These are phyloP conservation scores for Luvunga scandens DNA, from an alignment of 345 rosid species.

Conservation along the genomic window DNA sequence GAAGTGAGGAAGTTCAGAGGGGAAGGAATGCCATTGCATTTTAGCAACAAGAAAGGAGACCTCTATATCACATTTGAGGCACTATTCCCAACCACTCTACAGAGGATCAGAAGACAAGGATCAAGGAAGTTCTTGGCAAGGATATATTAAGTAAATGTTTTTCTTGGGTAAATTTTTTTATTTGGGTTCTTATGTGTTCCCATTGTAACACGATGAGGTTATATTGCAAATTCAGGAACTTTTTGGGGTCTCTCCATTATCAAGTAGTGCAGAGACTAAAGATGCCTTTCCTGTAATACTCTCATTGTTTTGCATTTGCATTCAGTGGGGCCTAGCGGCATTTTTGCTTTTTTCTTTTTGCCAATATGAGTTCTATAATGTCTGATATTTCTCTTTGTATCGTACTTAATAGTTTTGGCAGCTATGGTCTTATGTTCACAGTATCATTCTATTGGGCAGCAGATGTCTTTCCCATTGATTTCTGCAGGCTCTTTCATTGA, in stretches of 20 bases:
- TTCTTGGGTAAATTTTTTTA: conserved; percentile 13
- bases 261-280: too few species aligned
- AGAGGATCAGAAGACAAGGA: conserved; percentile 76
- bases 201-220: conserved; percentile 19
- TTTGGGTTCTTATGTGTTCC: conserved; percentile 18
- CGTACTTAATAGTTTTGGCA: too few species aligned
- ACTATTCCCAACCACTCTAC: conserved; percentile 78
- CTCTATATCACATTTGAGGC: conserved; percentile 86
- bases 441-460: not conserved
- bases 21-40: conserved; percentile 95
- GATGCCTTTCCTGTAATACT: not conserved
- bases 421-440: not conserved
- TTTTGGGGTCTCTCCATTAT: not conserved
- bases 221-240: conserved; percentile 18
- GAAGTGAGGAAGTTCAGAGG: conserved; percentile 86
- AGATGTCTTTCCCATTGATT: not conserved
- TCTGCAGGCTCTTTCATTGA: not conserved
- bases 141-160: not conserved
- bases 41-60: conserved; percentile 81
- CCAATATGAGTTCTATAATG: not conserved
- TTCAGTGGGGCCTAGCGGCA: not conserved
- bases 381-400: not conserved
- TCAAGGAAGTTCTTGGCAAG: conserved; percentile 68
- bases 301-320: conserved; percentile 17
- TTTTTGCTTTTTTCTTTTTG: not conserved